phyloP scores from a whole-genome alignment of 2,329 filamentous ascomycete genomes.

The Aspergillus ochraceoroseus region DNA sequence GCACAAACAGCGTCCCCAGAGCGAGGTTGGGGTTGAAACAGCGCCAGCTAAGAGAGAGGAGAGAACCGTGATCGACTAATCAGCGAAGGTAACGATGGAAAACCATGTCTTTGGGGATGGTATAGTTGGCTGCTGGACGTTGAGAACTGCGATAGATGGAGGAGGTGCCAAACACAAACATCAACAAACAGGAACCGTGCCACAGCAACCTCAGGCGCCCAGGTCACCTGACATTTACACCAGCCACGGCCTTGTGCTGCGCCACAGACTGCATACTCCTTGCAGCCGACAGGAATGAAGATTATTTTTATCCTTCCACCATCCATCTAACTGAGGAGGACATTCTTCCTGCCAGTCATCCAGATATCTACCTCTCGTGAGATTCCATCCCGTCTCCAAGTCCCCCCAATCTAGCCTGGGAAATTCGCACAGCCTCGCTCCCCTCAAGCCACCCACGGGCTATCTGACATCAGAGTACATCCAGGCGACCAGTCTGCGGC shows the following conservation, averaged over 20 bases:
- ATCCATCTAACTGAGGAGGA: too few species aligned
- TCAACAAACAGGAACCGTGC: conserved; percentile 35
- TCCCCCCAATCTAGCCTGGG: too few species aligned
- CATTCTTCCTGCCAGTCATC: too few species aligned
- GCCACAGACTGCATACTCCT: too few species aligned
- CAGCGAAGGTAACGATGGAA: neutral
- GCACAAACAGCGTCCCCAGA: conserved; percentile 5
- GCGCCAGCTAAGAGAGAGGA: neutral
- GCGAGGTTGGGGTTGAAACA: neutral
- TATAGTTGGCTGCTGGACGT: conserved; percentile 10
- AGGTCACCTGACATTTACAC: conserved; percentile 7
- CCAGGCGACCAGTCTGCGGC: neutral
- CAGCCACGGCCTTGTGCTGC: conserved; percentile 6
- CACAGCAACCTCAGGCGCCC: conserved; percentile 24
- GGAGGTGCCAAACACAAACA: conserved; percentile 17
- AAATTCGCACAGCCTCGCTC: conserved; percentile 5
- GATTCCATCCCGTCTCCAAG: too few species aligned
- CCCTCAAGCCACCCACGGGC: neutral
- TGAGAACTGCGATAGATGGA: conserved; percentile 1
- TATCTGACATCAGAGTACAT: conserved; percentile 10
- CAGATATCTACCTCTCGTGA: too few species aligned
- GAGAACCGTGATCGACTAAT: neutral
- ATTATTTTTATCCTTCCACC: too few species aligned
- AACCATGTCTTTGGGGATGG: conserved; percentile 4
- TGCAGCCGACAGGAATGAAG: too few species aligned